Conservation (phyloP, 371 early-diverging fungal species). For the Actinomortierella ambigua region DNA sequence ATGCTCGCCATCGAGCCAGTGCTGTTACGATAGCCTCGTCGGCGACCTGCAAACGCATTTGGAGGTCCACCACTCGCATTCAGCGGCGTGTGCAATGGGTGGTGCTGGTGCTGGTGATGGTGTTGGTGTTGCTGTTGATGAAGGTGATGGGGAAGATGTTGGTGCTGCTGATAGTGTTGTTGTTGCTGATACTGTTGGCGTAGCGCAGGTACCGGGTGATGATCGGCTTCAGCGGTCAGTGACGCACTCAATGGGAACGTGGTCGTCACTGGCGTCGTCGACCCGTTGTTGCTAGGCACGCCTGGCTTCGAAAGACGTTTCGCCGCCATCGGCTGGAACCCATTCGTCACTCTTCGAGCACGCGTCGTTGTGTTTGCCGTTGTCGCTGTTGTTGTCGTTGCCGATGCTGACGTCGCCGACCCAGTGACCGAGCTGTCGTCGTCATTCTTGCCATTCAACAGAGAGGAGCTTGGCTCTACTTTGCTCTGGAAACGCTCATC, state of each 20-base stretch:
- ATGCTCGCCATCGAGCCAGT: conserved; percentile 46
- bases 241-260: no score
- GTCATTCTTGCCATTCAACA: no score
- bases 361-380: conserved; percentile 17
- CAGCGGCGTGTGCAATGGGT: not conserved
- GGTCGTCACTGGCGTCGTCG: not conserved
- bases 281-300: conserved; percentile 2
- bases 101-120: no score
- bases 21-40: conserved; percentile 42
- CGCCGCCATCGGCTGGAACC: conserved; percentile 42
- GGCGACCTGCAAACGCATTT: conserved; percentile 43
- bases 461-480: no score
- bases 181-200: no score
- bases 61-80: conserved; percentile 21
- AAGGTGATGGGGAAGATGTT: conserved; percentile 4
- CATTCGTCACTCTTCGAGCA: conserved; percentile 33
- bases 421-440: no score
- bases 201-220: no score
- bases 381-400: conserved; percentile 28
- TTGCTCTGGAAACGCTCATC: conserved; percentile 27
- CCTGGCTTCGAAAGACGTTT: conserved; percentile 44
- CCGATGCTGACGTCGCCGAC: conserved; percentile 31
- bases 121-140: not conserved
- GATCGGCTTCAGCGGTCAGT: no score
- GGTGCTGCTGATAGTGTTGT: no score